A percentile compares a stretch with the other conserved stretches of the same genome.
Evolutionary conservation across 805 yeast species (phyloP).

Genomic region (Wickerhamomyces hampshirensis): DNA sequence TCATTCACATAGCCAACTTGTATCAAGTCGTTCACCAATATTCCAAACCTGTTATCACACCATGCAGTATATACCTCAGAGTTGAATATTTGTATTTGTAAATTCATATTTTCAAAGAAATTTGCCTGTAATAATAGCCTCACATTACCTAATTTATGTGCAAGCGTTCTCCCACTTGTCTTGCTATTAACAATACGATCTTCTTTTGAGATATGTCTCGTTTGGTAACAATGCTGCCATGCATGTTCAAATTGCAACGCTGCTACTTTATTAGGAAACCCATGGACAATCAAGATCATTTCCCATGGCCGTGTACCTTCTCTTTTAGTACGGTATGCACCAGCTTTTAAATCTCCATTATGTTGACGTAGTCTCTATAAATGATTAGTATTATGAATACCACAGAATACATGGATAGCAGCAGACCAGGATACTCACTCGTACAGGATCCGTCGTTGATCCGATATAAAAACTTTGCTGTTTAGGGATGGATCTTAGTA

Average conservation of each 20-base stretch:
- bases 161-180: slow-evolving; percentile 36
- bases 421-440: slow-evolving; percentile 31
- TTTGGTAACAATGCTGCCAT: slow-evolving; percentile 67
- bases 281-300: slow-evolving; percentile 56
- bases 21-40: slow-evolving; percentile 5
- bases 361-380: slow-evolving; percentile 64
- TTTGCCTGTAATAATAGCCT: slow-evolving; percentile 37
- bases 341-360: slow-evolving; percentile 66
- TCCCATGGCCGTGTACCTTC: slow-evolving; percentile 69
- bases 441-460: slow-evolving; percentile 71
- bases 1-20: slow-evolving; percentile 5
- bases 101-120: slow-evolving; percentile 41
- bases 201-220: slow-evolving; percentile 49
- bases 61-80: slow-evolving; percentile 19
- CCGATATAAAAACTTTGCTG: slow-evolving; percentile 68
- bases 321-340: slow-evolving; percentile 63
- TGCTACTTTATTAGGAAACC: slow-evolving; percentile 63
- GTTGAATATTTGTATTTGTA: slow-evolving; percentile 44
- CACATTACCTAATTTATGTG: slow-evolving; percentile 43
- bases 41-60: slow-evolving; percentile 19
- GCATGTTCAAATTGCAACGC: slow-evolving; percentile 85
- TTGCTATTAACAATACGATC: slow-evolving; percentile 35
- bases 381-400: slow-evolving; percentile 1
- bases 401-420: too few relatives aligned
- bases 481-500: slow-evolving; percentile 55